Conservation (phyloP, 2,329 filamentous ascomycete species). For the Scorias spongiosa region DNA sequence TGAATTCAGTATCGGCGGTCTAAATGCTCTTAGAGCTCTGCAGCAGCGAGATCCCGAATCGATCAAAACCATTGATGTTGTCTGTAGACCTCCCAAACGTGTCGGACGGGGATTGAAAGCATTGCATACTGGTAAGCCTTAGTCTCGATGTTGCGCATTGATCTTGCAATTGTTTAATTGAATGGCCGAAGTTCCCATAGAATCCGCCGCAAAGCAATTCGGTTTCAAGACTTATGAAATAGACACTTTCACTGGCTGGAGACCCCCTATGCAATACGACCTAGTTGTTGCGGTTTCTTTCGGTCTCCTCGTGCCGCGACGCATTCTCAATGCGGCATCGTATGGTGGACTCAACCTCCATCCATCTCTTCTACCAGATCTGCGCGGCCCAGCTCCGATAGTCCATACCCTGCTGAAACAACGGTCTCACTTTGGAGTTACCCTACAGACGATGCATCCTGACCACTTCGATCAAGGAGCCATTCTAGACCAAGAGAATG, state of each 20-base stretch:
- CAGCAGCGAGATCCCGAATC: slow-evolving; percentile 29
- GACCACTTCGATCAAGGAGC: slow-evolving; percentile 62
- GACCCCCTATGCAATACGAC: slow-evolving; percentile 50
- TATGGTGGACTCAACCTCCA: slow-evolving; percentile 92
- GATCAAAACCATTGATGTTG: slow-evolving; percentile 69
- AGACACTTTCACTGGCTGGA: slow-evolving; percentile 73
- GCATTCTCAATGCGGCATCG: slow-evolving; percentile 52
- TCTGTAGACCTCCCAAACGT: slow-evolving; percentile 66
- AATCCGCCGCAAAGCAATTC: slow-evolving; percentile 46
- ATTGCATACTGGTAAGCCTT: slow-evolving; percentile 44
- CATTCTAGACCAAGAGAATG: slow-evolving; percentile 49
- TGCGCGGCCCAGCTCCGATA: slow-evolving; percentile 74
- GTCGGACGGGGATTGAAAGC: slow-evolving; percentile 58
- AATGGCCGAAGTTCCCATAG: slow-evolving; percentile 50
- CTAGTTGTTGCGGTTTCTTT: slow-evolving; percentile 88
- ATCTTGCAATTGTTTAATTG: neutral
- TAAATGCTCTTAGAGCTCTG: slow-evolving; percentile 47
- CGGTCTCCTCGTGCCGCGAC: slow-evolving; percentile 69
- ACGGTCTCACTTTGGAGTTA: slow-evolving; percentile 52
- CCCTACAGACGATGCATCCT: slow-evolving; percentile 73
- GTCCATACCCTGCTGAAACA: slow-evolving; percentile 63
- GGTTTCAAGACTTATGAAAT: slow-evolving; percentile 55
- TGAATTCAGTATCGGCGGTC: slow-evolving; percentile 66
- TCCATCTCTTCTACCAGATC: slow-evolving; percentile 64
- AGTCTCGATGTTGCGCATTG: slow-evolving; percentile 11